phyloP scores from a whole-genome alignment of 345 rosid genomes.

The Hirschfeldia incana region DNA sequence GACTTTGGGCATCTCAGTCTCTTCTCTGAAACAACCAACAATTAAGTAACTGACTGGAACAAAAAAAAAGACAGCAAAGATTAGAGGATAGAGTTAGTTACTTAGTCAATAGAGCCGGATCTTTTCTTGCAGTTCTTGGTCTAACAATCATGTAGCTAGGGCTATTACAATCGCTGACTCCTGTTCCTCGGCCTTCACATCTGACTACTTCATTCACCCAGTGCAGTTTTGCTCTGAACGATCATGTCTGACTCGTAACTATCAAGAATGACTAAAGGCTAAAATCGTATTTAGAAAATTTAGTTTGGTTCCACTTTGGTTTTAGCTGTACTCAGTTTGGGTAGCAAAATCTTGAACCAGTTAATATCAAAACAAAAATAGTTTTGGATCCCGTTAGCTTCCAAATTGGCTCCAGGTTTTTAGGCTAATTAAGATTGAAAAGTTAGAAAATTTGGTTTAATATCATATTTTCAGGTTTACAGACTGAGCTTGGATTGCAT shows the following conservation, averaged over 20 bases:
- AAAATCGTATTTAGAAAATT: no score
- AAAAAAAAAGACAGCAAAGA: not conserved
- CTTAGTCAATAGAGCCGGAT: constrained; percentile 79
- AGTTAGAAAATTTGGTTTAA: no score
- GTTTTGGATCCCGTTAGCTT: no score
- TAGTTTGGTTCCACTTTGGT: no score
- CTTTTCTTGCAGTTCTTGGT: constrained; percentile 68
- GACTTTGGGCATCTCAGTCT: constrained; percentile 76
- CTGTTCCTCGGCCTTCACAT: constrained; percentile 75
- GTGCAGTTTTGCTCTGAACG: constrained; percentile 49
- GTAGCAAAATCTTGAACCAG: no score
- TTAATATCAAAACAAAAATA: no score
- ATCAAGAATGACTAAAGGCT: constrained; percentile 52
- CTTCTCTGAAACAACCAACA: constrained; percentile 59
- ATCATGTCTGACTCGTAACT: constrained; percentile 62
- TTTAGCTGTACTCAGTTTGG: constrained; percentile 37
- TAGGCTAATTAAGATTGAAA: no score
- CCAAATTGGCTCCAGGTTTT: no score
- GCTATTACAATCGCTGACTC: constrained; percentile 22
- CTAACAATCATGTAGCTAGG: no score
- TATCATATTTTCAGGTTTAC: not conserved
- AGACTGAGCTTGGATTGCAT: not conserved
- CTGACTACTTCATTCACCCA: constrained; percentile 98
- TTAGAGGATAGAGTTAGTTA: constrained; percentile 25
- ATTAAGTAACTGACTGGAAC: not conserved